phyloP scores from a whole-genome alignment of 2,329 filamentous ascomycete species.

The Fusarium pseudoanthophilum region DNA sequence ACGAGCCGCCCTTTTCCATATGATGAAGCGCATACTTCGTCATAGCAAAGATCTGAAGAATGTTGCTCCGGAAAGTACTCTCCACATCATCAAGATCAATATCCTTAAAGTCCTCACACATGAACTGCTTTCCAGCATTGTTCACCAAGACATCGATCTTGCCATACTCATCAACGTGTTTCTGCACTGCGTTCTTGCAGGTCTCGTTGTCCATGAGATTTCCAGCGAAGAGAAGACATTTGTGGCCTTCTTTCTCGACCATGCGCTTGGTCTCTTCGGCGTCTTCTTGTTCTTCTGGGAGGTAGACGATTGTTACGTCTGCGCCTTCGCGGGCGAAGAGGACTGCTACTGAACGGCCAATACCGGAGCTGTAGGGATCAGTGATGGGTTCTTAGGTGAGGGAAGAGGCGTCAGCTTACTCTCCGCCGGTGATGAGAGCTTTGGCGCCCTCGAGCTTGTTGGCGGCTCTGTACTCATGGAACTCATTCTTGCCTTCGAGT shows the following conservation, averaged over 20 bases:
- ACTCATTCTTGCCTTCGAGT: constrained; percentile 52
- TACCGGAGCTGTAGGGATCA: constrained; percentile 56
- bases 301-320: constrained; percentile 65
- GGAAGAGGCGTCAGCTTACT: too few relatives aligned
- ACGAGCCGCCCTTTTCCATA: constrained; percentile 62
- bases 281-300: constrained; percentile 66
- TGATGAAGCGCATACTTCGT: constrained; percentile 66
- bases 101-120: constrained; percentile 62
- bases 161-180: constrained; percentile 62
- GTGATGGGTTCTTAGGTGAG: accelerated
- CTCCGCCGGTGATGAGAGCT: constrained; percentile 65
- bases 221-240: constrained; percentile 59
- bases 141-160: constrained; percentile 65
- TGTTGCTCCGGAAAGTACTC: constrained; percentile 66
- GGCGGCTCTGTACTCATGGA: constrained; percentile 55
- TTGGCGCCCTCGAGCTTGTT: constrained; percentile 62
- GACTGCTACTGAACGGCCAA: constrained; percentile 64
- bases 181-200: constrained; percentile 62
- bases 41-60: constrained; percentile 68
- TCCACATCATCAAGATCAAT: constrained; percentile 66
- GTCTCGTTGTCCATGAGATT: constrained; percentile 61
- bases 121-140: constrained; percentile 67
- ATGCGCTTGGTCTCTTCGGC: constrained; percentile 63
- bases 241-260: constrained; percentile 61
- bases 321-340: constrained; percentile 68